These are phyloP conservation scores for Solanum hybrid DNA, from an alignment of 305 asterid genomes.

Conservation along the genomic window DNA sequence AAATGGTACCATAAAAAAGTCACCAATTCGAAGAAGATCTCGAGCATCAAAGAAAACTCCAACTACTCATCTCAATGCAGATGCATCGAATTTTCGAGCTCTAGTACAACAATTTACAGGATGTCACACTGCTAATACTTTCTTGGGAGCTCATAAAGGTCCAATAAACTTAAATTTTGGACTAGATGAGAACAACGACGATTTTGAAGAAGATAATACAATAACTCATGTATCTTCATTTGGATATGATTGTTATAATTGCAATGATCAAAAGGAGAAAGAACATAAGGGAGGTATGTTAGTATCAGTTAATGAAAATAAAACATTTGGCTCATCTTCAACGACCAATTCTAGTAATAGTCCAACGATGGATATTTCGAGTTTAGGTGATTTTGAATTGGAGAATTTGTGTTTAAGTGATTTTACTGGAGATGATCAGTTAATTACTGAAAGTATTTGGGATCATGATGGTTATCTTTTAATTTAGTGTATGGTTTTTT, in stretches of 20 bases:
- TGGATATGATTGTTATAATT: neutral
- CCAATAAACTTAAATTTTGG: slow-evolving; percentile 49
- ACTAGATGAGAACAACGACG: neutral
- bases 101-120: slow-evolving; percentile 62
- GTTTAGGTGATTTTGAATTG: slow-evolving; percentile 19
- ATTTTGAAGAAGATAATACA: neutral
- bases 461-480: neutral
- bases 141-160: slow-evolving; percentile 21
- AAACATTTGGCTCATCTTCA: neutral
- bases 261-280: neutral
- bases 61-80: slow-evolving; percentile 34
- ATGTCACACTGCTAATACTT: slow-evolving; percentile 10
- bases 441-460: neutral
- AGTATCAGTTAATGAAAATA: neutral
- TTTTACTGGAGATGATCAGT: slow-evolving; percentile 5
- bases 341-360: neutral
- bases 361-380: slow-evolving; percentile 12
- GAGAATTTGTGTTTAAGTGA: slow-evolving; percentile 15
- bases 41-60: slow-evolving; percentile 33
- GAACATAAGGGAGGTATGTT: neutral
- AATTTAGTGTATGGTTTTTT: neutral
- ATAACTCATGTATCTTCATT: neutral
- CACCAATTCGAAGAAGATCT: slow-evolving; percentile 21
- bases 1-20: slow-evolving; percentile 7
- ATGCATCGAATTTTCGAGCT: slow-evolving; percentile 38